Evolutionary conservation across 225 moss, liverwort and hornwort species (phyloP).

Genomic region (Marchantia polymorpha): DNA sequence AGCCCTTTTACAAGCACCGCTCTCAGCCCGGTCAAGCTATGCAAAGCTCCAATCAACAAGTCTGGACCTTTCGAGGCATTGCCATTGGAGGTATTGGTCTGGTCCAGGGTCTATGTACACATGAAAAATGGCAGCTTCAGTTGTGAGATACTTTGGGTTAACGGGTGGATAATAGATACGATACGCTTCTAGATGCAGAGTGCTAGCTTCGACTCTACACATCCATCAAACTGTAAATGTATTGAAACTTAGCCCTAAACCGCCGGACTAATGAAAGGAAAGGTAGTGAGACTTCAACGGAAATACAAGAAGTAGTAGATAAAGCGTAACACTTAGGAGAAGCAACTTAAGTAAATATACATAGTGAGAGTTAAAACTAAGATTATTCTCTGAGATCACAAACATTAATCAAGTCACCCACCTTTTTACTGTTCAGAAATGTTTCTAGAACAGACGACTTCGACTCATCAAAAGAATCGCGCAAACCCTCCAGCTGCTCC

Average conservation of each 20-base stretch:
- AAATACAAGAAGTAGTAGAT: background rate
- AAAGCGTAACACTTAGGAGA: no score
- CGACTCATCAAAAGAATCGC: slow-evolving; percentile 60
- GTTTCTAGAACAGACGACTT: slow-evolving; percentile 51
- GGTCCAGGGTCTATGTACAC: slow-evolving; percentile 46
- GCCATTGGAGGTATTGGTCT: slow-evolving; percentile 28
- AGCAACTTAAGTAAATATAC: no score
- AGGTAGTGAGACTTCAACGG: background rate
- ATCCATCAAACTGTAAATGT: no score
- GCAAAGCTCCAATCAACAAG: slow-evolving; percentile 60
- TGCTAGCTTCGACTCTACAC: no score
- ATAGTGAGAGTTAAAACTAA: no score
- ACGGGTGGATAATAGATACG: no score
- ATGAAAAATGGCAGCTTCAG: background rate
- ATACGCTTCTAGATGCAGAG: background rate
- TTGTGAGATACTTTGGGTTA: background rate
- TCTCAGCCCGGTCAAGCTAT: slow-evolving; percentile 65
- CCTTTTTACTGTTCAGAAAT: slow-evolving; percentile 63
- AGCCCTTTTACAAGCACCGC: slow-evolving; percentile 65
- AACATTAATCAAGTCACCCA: background rate
- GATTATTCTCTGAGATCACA: no score
- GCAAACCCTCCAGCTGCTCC: slow-evolving; percentile 81
- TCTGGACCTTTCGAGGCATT: slow-evolving; percentile 48
- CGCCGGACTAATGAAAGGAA: background rate
- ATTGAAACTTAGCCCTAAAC: background rate